Evolutionary conservation across 176 grass and related monocot genomes (phyloP).

Genomic region (Triticum aestivum): IWGSC_CS_RefSeq_v2.1 NC_057805.1:476330093-476330592

Average conservation of each 20-base stretch:
- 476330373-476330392: neutral
- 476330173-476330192: constrained; percentile 86
- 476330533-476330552: too few relatives aligned
- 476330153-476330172: constrained; percentile 97
- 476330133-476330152: constrained; percentile 54
- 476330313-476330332: constrained; percentile 25
- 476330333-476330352: neutral
- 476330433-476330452: constrained; percentile 12
- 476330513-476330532: too few relatives aligned
- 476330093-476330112: constrained; percentile 25
- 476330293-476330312: constrained; percentile 1
- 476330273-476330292: constrained; percentile 16
- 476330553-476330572: too few relatives aligned
- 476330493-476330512: too few relatives aligned
- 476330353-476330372: constrained; percentile 2
- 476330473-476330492: too few relatives aligned
- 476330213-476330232: constrained; percentile 98
- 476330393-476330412: neutral
- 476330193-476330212: constrained; percentile 67
- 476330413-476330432: neutral
- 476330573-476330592: too few relatives aligned
- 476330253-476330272: neutral
- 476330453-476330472: neutral
- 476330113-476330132: constrained; percentile 8
- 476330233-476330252: constrained; percentile 50